Base-by-base conservation (phyloP, 768 basidiomycete genomes). In the Suillus sp. region DNA sequence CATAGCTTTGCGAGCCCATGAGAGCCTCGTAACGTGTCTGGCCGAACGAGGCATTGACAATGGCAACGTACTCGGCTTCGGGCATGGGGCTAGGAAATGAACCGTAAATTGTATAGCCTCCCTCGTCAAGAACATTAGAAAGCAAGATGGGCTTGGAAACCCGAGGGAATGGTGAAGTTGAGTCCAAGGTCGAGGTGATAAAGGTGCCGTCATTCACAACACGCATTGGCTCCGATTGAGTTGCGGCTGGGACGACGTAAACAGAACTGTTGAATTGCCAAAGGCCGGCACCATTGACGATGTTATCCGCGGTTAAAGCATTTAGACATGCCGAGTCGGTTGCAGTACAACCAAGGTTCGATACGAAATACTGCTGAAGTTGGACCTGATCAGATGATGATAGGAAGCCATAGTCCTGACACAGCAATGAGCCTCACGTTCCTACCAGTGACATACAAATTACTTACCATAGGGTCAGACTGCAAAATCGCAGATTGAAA, bases 401-500 rank as follows among this genome's bases (percentile, higher is more conserved):
- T 4, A 91, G 77, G 72, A 93, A 89, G 6, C 92, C 92, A 68
- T 84, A 93, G 72, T 89, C 82, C 91, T 92, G 64, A 4, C 51
- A 18, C 37, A 63, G 38, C 42, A 42, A 64, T 66, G 56, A 42
- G 61, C 35, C 22, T 32, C 42, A 7, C 14, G 20, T 30, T 45
- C 13, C 38, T 53, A 35, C 32, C 6, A 8, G 61, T 4, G 43
- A 37, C 47, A 32, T 56, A 37, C 4, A 51, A 2, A 56, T 1
- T 25, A 69, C 82, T 62, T 68, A 90, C 92, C 86, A 95, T 91
- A 2, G 94, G 91, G 70, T 95, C 95, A 0, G 92, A 94, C 60
- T 96, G 93, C 22, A 95, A 71, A 62, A 94, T 93, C 0, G 88
- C 91, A 59, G 84, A 89, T 62, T 83, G 79, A 80, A 96, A 96